A percentile compares a stretch with the other conserved stretches of the same genome.
These are phyloP conservation scores for Cynara cardunculus DNA, from an alignment of 129 eudicot genomes.

Conservation along the genomic window DNA sequence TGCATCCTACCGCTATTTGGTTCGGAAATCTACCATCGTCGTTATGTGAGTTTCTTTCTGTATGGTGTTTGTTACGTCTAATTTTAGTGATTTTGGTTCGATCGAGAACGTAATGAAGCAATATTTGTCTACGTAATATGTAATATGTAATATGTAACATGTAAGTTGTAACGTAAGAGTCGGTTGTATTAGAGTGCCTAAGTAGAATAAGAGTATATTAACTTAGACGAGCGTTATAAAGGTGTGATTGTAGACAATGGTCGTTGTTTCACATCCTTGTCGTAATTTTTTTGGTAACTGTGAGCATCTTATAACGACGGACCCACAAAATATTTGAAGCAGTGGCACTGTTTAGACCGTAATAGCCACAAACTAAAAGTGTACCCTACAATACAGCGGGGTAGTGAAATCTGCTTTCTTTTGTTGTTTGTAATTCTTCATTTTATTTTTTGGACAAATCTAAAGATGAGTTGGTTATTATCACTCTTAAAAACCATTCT, in stretches of 20 bases:
- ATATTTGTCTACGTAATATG: constrained; percentile 17
- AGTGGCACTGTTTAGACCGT: too few species aligned
- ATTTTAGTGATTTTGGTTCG: constrained; percentile 25
- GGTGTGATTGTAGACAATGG: not conserved
- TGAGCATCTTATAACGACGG: too few species aligned
- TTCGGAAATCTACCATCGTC: constrained; percentile 42
- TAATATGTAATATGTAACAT: constrained; percentile 32
- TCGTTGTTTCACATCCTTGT: not conserved
- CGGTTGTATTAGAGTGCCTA: constrained; percentile 17
- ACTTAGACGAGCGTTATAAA: not conserved
- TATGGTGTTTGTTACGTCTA: constrained; percentile 4
- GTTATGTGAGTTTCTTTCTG: constrained; percentile 17
- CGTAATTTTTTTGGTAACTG: too few species aligned
- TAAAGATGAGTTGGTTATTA: too few species aligned
- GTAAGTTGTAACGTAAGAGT: constrained; percentile 14
- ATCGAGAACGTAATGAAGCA: constrained; percentile 1
- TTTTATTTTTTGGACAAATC: too few species aligned
- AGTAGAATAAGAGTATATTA: constrained; percentile 24
- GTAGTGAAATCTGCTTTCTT: too few species aligned
- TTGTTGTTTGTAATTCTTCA: too few species aligned
- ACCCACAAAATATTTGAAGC: too few species aligned
- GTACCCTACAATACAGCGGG: too few species aligned
- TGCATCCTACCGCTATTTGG: constrained; percentile 84
- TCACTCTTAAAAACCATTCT: too few species aligned
- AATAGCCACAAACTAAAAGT: too few species aligned